Evolutionary conservation across 345 rosid species (phyloP).

Genomic region (Mangifera indica): DNA sequence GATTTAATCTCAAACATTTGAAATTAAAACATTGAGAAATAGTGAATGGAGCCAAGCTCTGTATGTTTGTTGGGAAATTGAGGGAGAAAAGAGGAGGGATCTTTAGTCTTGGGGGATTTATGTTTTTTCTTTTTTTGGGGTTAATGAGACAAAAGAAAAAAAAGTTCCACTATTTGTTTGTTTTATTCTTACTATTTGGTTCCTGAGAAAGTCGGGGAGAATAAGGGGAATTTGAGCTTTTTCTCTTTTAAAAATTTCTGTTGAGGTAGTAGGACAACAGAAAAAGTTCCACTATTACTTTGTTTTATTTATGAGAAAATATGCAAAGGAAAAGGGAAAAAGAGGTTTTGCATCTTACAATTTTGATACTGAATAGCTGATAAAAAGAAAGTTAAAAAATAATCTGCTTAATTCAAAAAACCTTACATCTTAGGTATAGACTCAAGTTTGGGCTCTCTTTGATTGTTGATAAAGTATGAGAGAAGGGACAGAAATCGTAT

Average conservation of each 20-base stretch:
- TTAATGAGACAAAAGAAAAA: slow-evolving; percentile 16
- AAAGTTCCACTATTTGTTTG: slow-evolving; percentile 6
- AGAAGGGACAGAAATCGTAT: neutral
- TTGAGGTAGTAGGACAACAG: slow-evolving; percentile 5
- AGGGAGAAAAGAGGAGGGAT: slow-evolving; percentile 15
- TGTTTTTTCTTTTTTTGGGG: neutral
- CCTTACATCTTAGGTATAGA: too few species aligned
- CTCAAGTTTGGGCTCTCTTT: neutral
- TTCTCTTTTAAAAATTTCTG: neutral
- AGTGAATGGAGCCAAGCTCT: neutral
- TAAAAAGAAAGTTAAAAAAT: too few species aligned
- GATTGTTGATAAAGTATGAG: neutral
- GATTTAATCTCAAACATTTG: too few species aligned
- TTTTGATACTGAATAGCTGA: neutral
- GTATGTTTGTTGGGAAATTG: neutral
- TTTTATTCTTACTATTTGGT: slow-evolving; percentile 15
- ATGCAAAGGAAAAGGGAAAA: neutral
- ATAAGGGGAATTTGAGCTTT: slow-evolving; percentile 3
- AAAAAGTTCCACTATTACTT: neutral
- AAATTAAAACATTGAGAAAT: neutral
- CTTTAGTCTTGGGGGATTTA: slow-evolving; percentile 7
- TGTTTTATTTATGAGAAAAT: neutral
- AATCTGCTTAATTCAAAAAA: neutral
- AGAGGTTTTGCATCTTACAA: neutral
- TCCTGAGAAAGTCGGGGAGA: slow-evolving; percentile 7